These are phyloP conservation scores for Chaetomium fimeti DNA, from an alignment of 495 filamentous ascomycete species.

Conservation along the genomic window DNA sequence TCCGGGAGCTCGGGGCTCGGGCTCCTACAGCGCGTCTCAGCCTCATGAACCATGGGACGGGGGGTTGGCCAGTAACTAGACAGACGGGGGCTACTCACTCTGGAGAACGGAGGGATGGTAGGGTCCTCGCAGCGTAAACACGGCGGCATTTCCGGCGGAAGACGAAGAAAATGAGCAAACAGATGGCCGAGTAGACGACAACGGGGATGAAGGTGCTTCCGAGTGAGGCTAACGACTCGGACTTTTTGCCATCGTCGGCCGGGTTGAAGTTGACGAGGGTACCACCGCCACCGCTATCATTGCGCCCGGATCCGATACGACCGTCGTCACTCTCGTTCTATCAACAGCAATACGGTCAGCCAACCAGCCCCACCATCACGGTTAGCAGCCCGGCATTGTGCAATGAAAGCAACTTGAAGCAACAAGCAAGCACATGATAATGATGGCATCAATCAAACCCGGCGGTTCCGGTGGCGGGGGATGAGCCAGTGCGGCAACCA, in stretches of 20 bases:
- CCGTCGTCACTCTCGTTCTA: slow-evolving; percentile 32
- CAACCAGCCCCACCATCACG: background rate
- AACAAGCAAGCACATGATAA: no score
- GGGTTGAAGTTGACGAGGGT: slow-evolving; percentile 26
- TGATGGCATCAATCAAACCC: no score
- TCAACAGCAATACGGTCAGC: no score
- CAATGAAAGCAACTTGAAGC: no score
- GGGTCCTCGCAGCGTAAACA: slow-evolving; percentile 38
- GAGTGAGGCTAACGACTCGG: slow-evolving; percentile 37
- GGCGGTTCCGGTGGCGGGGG: no score
- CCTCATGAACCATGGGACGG: slow-evolving; percentile 22
- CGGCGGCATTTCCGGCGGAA: slow-evolving; percentile 34
- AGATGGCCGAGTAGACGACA: slow-evolving; percentile 41
- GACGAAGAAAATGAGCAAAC: slow-evolving; percentile 34
- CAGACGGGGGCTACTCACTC: slow-evolving; percentile 29
- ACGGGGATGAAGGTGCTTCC: slow-evolving; percentile 54
- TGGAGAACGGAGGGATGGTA: slow-evolving; percentile 30
- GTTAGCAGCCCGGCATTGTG: no score
- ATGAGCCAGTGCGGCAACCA: background rate
- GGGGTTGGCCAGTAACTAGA: no score
- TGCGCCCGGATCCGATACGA: slow-evolving; percentile 34
- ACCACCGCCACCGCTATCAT: slow-evolving; percentile 29
- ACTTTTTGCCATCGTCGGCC: slow-evolving; percentile 16
- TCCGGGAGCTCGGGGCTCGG: slow-evolving; percentile 64
- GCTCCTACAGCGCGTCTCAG: slow-evolving; percentile 47